Evolutionary conservation across 192 early-diverging fungal species (phyloP).

Genomic region (Entomortierella chlamydospora): DNA sequence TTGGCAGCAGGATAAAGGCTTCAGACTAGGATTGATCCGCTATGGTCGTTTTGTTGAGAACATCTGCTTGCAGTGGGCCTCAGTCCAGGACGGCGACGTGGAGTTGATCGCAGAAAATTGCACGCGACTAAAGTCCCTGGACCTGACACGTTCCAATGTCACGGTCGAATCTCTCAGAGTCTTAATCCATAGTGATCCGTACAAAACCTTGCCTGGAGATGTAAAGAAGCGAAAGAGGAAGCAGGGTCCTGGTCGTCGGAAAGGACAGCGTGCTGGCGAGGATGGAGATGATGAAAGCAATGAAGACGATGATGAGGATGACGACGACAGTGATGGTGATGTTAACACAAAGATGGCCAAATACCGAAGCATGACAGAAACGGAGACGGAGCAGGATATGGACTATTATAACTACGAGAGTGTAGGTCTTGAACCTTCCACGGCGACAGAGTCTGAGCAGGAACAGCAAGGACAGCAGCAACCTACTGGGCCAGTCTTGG

Average conservation of each 20-base stretch:
- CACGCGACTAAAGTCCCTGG: slow-evolving; percentile 8
- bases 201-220: neutral
- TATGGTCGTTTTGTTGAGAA: slow-evolving; percentile 20
- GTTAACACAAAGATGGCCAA: slow-evolving; percentile 2
- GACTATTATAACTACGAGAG: slow-evolving; percentile 24
- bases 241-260: too few species aligned
- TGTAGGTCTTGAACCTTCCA: slow-evolving; percentile 9
- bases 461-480: slow-evolving; percentile 14
- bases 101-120: slow-evolving; percentile 39
- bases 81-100: slow-evolving; percentile 36
- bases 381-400: slow-evolving; percentile 31
- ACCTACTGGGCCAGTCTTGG: neutral
- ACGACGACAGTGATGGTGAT: neutral
- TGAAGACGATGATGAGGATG: neutral
- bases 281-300: slow-evolving; percentile 4
- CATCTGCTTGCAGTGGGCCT: neutral
- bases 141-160: slow-evolving; percentile 25
- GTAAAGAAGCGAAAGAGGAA: neutral
- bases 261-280: neutral
- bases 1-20: slow-evolving; percentile 28
- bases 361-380: slow-evolving; percentile 31
- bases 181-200: slow-evolving; percentile 38
- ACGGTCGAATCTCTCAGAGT: slow-evolving; percentile 29
- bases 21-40: slow-evolving; percentile 28
- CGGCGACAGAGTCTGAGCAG: slow-evolving; percentile 30